Evolutionary conservation across 73 alveolate genomes (phyloP).

Genomic region (Uronychia setigera): DNA sequence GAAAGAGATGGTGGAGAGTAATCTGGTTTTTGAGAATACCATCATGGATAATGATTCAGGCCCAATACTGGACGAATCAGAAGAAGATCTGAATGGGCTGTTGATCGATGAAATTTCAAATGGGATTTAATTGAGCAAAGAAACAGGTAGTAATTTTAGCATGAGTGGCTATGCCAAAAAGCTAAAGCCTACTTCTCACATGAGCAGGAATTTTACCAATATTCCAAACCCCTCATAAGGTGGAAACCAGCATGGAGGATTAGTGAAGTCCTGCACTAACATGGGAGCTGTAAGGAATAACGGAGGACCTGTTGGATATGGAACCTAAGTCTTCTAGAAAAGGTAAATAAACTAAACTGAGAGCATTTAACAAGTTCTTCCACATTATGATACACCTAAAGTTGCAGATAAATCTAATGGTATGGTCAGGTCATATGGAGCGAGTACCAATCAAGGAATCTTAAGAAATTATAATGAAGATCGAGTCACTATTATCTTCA

Average conservation of each 20-base stretch:
- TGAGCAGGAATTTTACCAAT: neutral
- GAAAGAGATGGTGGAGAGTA: neutral
- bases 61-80: neutral
- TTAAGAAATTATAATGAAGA: constrained; percentile 76
- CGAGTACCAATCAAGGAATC: constrained; percentile 90
- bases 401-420: constrained; percentile 80
- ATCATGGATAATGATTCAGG: no score
- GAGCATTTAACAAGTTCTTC: neutral
- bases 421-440: constrained; percentile 84
- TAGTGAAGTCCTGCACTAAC: neutral
- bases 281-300: neutral
- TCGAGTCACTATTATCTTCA: constrained; percentile 65
- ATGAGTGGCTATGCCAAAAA: no score
- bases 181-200: neutral
- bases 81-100: neutral
- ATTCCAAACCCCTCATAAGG: no score
- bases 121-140: neutral
- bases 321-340: neutral
- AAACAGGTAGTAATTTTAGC: neutral
- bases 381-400: constrained; percentile 70
- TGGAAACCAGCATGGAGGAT: no score
- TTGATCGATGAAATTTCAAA: neutral
- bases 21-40: no score
- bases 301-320: neutral
- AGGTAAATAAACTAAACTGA: neutral